Conservation (phyloP, 2,329 filamentous ascomycete species). For the Colletotrichum euphorbiae region DNA sequence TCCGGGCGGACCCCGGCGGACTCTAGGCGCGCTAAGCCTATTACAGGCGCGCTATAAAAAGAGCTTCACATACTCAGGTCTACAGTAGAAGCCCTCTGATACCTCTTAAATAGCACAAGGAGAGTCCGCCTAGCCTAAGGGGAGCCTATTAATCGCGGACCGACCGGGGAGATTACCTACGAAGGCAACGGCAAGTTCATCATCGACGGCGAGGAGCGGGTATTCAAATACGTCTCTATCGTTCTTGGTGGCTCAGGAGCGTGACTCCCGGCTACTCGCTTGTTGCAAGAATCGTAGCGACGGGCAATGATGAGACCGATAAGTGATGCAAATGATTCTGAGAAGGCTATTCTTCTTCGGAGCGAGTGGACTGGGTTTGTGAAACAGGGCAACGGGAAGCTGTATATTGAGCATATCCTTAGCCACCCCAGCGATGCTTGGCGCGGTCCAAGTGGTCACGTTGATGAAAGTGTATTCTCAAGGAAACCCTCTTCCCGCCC, state of each 20-base stretch:
- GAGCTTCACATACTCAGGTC: too few species aligned
- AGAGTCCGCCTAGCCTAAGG: too few species aligned
- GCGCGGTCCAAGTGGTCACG: constrained; percentile 58
- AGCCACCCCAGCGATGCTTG: constrained; percentile 57
- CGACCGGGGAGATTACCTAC: constrained; percentile 63
- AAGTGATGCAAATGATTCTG: constrained; percentile 60
- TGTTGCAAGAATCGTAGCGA: constrained; percentile 54
- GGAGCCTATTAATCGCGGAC: too few species aligned
- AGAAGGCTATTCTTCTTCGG: constrained; percentile 59
- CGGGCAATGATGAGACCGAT: constrained; percentile 51
- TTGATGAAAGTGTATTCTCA: constrained; percentile 55
- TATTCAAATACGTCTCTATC: constrained; percentile 58
- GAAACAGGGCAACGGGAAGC: constrained; percentile 50
- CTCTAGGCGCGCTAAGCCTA: too few species aligned
- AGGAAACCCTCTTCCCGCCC: constrained; percentile 55
- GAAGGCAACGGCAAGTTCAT: constrained; percentile 58
- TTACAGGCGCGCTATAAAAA: too few species aligned
- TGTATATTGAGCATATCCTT: constrained; percentile 60
- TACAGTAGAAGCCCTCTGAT: too few species aligned
- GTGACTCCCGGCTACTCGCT: constrained; percentile 65
- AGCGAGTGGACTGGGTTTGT: constrained; percentile 56
- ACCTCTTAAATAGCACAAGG: too few species aligned
- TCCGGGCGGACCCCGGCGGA: too few species aligned
- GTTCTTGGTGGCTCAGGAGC: constrained; percentile 62
- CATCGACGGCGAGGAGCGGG: constrained; percentile 54